Conservation (phyloP, 495 filamentous ascomycete genomes). For the Bombardia bombarda region DNA sequence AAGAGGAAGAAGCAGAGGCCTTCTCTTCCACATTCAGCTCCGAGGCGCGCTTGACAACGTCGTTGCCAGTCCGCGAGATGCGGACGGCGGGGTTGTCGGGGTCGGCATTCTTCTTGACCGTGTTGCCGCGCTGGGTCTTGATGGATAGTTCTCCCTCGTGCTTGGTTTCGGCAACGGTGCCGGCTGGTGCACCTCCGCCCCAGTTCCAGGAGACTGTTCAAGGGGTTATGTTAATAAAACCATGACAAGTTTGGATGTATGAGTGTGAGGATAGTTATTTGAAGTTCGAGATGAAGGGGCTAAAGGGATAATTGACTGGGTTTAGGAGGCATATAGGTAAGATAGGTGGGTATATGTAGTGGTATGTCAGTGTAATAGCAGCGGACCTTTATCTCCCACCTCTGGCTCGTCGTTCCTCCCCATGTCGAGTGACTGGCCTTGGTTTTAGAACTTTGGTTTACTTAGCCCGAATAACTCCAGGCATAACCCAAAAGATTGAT, state of each 20-base stretch:
- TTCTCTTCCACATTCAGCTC: slow-evolving; percentile 1
- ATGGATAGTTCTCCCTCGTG: not conserved
- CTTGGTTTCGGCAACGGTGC: not conserved
- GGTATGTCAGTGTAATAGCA: not conserved
- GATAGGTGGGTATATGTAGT: too few species aligned
- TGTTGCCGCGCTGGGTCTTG: slow-evolving; percentile 3
- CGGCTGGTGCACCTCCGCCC: slow-evolving; percentile 2
- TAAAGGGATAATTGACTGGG: not conserved
- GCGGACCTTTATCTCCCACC: not conserved
- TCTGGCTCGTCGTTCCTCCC: too few species aligned
- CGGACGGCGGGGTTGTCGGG: slow-evolving; percentile 2
- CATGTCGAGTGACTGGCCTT: too few species aligned
- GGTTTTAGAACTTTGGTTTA: too few species aligned
- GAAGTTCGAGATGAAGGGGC: not conserved
- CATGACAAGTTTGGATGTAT: too few species aligned
- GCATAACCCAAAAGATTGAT: too few species aligned
- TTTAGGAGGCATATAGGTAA: not conserved
- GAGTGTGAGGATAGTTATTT: not conserved
- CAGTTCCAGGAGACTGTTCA: slow-evolving; percentile 6
- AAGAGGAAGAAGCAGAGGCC: not conserved
- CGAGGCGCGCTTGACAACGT: slow-evolving; percentile 1
- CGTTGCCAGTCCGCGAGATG: not conserved
- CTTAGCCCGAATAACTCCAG: too few species aligned
- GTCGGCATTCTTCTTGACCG: slow-evolving; percentile 3
- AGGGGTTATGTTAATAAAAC: too few species aligned